Percentiles rank a stretch among this genome's conserved stretches.
Evolutionary conservation across 768 basidiomycete species (phyloP).

Genomic region (Trametes villosa): DNA sequence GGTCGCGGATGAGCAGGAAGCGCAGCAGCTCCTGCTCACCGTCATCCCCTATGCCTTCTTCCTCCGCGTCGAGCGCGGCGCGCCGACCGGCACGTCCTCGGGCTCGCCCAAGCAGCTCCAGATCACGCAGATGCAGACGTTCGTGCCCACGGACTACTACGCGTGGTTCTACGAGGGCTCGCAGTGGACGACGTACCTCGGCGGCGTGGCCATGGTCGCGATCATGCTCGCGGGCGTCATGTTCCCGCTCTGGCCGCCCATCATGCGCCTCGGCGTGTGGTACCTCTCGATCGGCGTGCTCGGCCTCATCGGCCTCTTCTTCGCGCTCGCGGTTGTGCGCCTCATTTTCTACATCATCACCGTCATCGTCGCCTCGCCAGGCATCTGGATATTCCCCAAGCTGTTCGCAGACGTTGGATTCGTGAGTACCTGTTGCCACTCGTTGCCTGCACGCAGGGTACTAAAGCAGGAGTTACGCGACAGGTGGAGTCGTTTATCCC

Average conservation of each 20-base stretch:
- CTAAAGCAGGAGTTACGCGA: neutral
- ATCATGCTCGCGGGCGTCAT: slow-evolving; percentile 96
- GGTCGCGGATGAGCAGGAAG: slow-evolving; percentile 77
- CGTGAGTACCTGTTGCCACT: slow-evolving; percentile 55
- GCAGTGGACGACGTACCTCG: slow-evolving; percentile 91
- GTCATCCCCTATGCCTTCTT: slow-evolving; percentile 89
- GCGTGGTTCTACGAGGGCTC: slow-evolving; percentile 98
- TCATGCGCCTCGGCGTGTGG: slow-evolving; percentile 92
- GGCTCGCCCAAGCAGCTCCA: slow-evolving; percentile 80
- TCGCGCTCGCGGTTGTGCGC: slow-evolving; percentile 87
- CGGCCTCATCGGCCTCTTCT: slow-evolving; percentile 87
- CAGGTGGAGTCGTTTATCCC: slow-evolving; percentile 98
- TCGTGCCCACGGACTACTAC: slow-evolving; percentile 82
- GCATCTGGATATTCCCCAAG: slow-evolving; percentile 99
- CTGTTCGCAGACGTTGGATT: slow-evolving; percentile 98
- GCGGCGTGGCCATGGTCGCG: slow-evolving; percentile 88
- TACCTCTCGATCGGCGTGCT: slow-evolving; percentile 90
- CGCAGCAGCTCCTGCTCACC: slow-evolving; percentile 63
- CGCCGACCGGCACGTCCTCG: slow-evolving; percentile 60
- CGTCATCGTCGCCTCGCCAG: slow-evolving; percentile 81
- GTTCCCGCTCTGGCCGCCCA: slow-evolving; percentile 98
- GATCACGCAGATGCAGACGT: slow-evolving; percentile 80
- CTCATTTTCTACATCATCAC: slow-evolving; percentile 94
- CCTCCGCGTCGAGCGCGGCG: slow-evolving; percentile 85
- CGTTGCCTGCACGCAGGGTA: neutral